Evolutionary conservation across 768 basidiomycete genomes (phyloP).

Genomic region (Russula griseocarnosa): DNA sequence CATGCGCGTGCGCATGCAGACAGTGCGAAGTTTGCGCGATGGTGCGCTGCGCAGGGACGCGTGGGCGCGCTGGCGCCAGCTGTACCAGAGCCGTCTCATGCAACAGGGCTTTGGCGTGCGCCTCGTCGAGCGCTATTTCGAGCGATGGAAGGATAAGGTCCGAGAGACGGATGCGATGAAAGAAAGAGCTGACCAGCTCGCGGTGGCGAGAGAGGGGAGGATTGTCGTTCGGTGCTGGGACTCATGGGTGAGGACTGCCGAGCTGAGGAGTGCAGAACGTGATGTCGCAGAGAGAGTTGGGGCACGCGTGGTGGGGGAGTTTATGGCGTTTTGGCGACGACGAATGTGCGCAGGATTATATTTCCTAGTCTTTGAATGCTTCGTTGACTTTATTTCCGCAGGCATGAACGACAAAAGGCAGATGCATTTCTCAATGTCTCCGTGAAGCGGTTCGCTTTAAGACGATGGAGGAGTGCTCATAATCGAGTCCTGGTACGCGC

Average conservation of each 20-base stretch:
- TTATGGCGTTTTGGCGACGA: constrained; percentile 55
- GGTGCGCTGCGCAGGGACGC: constrained; percentile 49
- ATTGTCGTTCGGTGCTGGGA: constrained; percentile 47
- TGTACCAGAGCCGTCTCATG: constrained; percentile 48
- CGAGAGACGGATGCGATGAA: constrained; percentile 44
- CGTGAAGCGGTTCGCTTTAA: constrained; percentile 46
- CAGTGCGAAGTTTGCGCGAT: constrained; percentile 54
- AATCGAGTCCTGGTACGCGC: constrained; percentile 50
- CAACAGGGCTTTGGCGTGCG: constrained; percentile 48
- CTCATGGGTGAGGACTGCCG: constrained; percentile 49
- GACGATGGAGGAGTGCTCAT: constrained; percentile 53
- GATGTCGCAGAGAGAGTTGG: constrained; percentile 44
- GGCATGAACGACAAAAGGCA: constrained; percentile 44
- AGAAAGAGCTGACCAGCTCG: constrained; percentile 45
- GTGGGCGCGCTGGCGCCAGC: constrained; percentile 65
- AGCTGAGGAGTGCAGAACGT: constrained; percentile 46
- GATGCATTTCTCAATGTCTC: constrained; percentile 41
- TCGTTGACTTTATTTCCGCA: constrained; percentile 31
- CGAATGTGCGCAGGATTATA: constrained; percentile 43
- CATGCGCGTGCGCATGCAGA: constrained; percentile 69
- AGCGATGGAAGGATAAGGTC: constrained; percentile 52
- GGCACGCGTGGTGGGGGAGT: constrained; percentile 46
- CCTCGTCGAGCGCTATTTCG: constrained; percentile 43
- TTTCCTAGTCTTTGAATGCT: neutral
- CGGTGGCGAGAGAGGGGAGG: constrained; percentile 35